Percentiles rank a stretch among this genome's conserved stretches.
Conservation (phyloP, 345 rosid species). For the Orychophragmus violaceus region DNA sequence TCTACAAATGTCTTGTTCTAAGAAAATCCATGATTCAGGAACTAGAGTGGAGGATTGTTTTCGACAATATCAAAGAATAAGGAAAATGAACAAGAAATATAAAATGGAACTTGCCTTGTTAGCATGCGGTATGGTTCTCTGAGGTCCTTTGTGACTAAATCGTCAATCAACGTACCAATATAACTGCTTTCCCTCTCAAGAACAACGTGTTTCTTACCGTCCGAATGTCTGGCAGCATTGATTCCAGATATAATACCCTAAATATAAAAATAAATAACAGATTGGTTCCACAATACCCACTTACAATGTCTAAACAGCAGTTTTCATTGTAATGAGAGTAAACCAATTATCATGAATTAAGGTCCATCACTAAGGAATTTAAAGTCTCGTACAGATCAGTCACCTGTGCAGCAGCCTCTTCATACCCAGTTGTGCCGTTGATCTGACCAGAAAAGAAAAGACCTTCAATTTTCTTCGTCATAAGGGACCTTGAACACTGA, state of each 20-base stretch:
- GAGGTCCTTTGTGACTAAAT: constrained; percentile 90
- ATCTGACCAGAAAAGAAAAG: constrained; percentile 99
- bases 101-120: constrained; percentile 53
- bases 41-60: not conserved
- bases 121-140: constrained; percentile 98
- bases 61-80: not conserved
- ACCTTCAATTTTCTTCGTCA: constrained; percentile 89
- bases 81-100: constrained; percentile 4
- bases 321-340: not conserved
- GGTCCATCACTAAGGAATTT: constrained; percentile 10
- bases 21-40: not conserved
- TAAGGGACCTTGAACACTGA: constrained; percentile 88
- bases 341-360: constrained; percentile 1
- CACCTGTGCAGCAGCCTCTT: constrained; percentile 99
- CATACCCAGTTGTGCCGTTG: constrained; percentile 98
- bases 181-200: constrained; percentile 98
- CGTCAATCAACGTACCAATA: constrained; percentile 87
- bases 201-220: constrained; percentile 70
- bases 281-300: not conserved
- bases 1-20: not conserved
- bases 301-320: not conserved
- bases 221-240: constrained; percentile 87
- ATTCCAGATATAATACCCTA: constrained; percentile 95
- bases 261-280: constrained; percentile 1
- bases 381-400: not conserved